Conservation (phyloP, 352 stramenopile species). For the Pseudoperonospora humuli region DNA sequence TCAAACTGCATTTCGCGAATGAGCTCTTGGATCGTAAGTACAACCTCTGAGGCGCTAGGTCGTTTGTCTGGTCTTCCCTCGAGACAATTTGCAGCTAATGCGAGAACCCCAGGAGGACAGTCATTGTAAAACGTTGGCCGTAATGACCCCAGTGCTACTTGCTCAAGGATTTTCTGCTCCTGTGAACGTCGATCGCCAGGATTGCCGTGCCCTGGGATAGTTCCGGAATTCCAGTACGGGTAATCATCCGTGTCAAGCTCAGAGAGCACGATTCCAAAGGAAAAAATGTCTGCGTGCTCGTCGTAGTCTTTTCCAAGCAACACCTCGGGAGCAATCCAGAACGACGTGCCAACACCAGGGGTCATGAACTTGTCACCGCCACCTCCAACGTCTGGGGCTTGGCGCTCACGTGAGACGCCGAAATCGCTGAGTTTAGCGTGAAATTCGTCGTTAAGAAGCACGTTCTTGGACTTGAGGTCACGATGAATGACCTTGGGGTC, state of each 20-base stretch:
- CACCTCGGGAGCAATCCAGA: constrained; percentile 41
- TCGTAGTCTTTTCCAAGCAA: constrained; percentile 36
- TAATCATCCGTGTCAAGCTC: constrained; percentile 48
- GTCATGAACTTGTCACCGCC: constrained; percentile 44
- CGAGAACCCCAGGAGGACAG: constrained; percentile 32
- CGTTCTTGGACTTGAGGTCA: constrained; percentile 77
- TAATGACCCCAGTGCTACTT: constrained; percentile 28
- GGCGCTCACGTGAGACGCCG: constrained; percentile 46
- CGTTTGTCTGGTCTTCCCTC: constrained; percentile 36
- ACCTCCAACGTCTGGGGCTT: constrained; percentile 5
- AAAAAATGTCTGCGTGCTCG: constrained; percentile 38
- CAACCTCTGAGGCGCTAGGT: constrained; percentile 32
- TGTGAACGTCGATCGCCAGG: constrained; percentile 24
- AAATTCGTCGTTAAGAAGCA: constrained; percentile 48
- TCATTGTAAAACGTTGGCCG: constrained; percentile 47
- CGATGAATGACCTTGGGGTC: constrained; percentile 66
- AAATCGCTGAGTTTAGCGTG: constrained; percentile 76
- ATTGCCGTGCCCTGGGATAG: constrained; percentile 17
- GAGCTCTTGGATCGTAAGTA: constrained; percentile 31
- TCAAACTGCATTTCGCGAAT: constrained; percentile 20
- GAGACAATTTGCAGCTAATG: constrained; percentile 35
- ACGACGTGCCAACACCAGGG: constrained; percentile 34
- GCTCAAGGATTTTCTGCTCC: constrained; percentile 35
- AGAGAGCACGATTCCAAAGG: constrained; percentile 38
- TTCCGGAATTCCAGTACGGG: constrained; percentile 37